Percentiles rank a stretch among this genome's conserved stretches.
Evolutionary conservation across 495 filamentous ascomycete species (phyloP).

Genomic region (Podospora bellae-mahoneyi): DNA sequence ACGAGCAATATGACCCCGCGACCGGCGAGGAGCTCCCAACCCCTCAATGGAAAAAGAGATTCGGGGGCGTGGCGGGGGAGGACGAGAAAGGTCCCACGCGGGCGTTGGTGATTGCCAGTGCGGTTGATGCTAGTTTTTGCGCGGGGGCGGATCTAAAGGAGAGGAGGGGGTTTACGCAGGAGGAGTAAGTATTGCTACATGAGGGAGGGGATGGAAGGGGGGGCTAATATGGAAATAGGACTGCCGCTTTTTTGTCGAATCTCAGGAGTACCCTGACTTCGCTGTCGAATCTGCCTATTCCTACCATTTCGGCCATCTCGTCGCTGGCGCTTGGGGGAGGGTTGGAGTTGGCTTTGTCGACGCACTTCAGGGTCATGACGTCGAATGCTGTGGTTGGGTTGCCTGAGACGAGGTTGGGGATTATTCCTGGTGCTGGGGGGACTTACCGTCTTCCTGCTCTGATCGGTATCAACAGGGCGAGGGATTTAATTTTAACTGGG

Average conservation of each 20-base stretch:
- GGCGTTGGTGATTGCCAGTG: slow-evolving; percentile 74
- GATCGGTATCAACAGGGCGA: slow-evolving; percentile 69
- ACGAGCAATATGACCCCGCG: slow-evolving; percentile 60
- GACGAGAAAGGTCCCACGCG: slow-evolving; percentile 58
- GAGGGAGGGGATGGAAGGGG: neutral
- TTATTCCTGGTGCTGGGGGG: slow-evolving; percentile 91
- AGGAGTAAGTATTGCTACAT: slow-evolving; percentile 49
- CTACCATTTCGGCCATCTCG: slow-evolving; percentile 81
- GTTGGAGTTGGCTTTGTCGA: slow-evolving; percentile 83
- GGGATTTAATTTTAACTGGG: slow-evolving; percentile 84
- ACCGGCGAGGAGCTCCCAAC: slow-evolving; percentile 46
- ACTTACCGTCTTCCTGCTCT: slow-evolving; percentile 78
- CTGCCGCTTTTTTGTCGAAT: slow-evolving; percentile 65
- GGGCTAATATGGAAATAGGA: slow-evolving; percentile 46
- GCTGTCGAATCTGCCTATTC: slow-evolving; percentile 71
- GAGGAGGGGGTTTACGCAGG: slow-evolving; percentile 64
- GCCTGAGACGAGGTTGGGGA: slow-evolving; percentile 86
- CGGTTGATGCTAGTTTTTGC: slow-evolving; percentile 78
- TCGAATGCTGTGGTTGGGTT: slow-evolving; percentile 71
- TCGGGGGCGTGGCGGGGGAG: slow-evolving; percentile 40
- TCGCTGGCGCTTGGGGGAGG: slow-evolving; percentile 86
- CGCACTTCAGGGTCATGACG: slow-evolving; percentile 77
- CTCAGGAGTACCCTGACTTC: slow-evolving; percentile 68
- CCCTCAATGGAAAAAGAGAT: slow-evolving; percentile 32
- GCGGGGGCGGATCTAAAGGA: slow-evolving; percentile 95